Conservation (phyloP, 2,329 filamentous ascomycete genomes). For the Albophoma yamanashiensis region DNA sequence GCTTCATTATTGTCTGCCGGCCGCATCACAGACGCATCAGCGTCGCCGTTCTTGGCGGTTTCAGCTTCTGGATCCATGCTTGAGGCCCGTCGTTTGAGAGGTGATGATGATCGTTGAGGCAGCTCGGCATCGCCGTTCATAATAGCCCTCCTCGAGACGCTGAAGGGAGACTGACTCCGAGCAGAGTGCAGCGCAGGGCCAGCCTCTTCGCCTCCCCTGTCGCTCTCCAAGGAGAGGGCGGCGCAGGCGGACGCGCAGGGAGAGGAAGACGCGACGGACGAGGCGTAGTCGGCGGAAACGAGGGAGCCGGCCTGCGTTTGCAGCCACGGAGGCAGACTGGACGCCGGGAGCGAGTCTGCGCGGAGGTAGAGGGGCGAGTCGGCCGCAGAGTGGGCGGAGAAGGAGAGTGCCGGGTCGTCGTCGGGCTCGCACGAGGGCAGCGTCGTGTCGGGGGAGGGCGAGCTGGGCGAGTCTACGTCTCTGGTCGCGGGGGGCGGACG, state of each 20-base stretch:
- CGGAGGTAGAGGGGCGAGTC: slow-evolving; percentile 29
- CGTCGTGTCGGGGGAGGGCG: slow-evolving; percentile 32
- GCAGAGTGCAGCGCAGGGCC: slow-evolving; percentile 25
- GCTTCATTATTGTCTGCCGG: slow-evolving; percentile 9
- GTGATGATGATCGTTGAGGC: slow-evolving; percentile 52
- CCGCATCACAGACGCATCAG: slow-evolving; percentile 31
- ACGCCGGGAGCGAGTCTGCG: slow-evolving; percentile 33
- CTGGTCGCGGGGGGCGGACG: slow-evolving; percentile 28
- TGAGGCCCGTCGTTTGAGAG: slow-evolving; percentile 52
- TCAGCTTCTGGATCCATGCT: slow-evolving; percentile 45
- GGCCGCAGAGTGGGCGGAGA: slow-evolving; percentile 30
- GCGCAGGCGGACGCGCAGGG: slow-evolving; percentile 44
- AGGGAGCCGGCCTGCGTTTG: slow-evolving; percentile 33
- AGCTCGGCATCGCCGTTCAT: slow-evolving; percentile 50
- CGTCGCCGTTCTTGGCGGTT: slow-evolving; percentile 27
- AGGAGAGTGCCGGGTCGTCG: slow-evolving; percentile 39
- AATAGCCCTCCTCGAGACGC: slow-evolving; percentile 39
- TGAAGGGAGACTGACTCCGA: slow-evolving; percentile 42
- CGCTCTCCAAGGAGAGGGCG: slow-evolving; percentile 45
- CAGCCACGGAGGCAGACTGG: slow-evolving; percentile 40
- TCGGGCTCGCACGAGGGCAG: slow-evolving; percentile 42
- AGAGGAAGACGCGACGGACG: slow-evolving; percentile 48
- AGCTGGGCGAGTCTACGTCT: slow-evolving; percentile 27
- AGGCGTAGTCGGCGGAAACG: slow-evolving; percentile 36
- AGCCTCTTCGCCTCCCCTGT: slow-evolving; percentile 38